Base-by-base conservation (phyloP, 2,329 filamentous ascomycete species). In the Proliferodiscus dingleyae region DNA sequence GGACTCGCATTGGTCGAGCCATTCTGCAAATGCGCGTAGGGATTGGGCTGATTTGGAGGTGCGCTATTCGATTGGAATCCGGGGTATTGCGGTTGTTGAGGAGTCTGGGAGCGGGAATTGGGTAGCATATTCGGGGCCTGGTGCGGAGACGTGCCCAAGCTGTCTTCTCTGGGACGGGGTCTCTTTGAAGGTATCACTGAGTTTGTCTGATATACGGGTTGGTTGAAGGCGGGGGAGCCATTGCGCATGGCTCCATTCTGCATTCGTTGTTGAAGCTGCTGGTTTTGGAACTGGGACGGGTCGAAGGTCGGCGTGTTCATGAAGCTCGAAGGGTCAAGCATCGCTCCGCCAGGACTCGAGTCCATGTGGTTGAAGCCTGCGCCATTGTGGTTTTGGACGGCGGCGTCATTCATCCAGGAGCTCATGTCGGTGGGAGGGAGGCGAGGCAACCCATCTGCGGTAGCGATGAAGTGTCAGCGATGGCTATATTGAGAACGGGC, bases 141-240 rank as follows among this genome's bases (percentile, higher is more conserved):
- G 61, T 83, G 78, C 43, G 91, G 89, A 24, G 89, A 94, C 64
- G 86, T 83, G 56, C 83, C 84, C 61, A 93, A 77, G 62, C 83
- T 90, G 66, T 96, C 90, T 68, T 95, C 89, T 63, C 80, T 74
- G 42, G 86, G 85, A 37, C 87, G 80, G 43, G 87, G 79, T 61
- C 93, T 81, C 70, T 97, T 98, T 18, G 90, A 91, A 47, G 91
- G 91, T 56, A 95, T 83, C 61, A 95, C 82, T 38, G 85, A 77
- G 68, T 87, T 91, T 57, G 88, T 88, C 64, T 89, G 85, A 71
- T 91, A 94, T 61, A 80, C 78, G 50, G 85, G 79, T 61, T 86
- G 87, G 61, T 85, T 78, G 66, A 87, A 91, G 48, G 81, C 81
- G 36, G 87, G 86, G 43, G 88, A 90, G 50, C 81, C 82, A 68